A percentile compares a stretch with the other conserved stretches of the same genome.
These are phyloP conservation scores for Penicillium fuscoglaucum DNA, from an alignment of 2,329 filamentous ascomycete genomes.

Conservation along the genomic window DNA sequence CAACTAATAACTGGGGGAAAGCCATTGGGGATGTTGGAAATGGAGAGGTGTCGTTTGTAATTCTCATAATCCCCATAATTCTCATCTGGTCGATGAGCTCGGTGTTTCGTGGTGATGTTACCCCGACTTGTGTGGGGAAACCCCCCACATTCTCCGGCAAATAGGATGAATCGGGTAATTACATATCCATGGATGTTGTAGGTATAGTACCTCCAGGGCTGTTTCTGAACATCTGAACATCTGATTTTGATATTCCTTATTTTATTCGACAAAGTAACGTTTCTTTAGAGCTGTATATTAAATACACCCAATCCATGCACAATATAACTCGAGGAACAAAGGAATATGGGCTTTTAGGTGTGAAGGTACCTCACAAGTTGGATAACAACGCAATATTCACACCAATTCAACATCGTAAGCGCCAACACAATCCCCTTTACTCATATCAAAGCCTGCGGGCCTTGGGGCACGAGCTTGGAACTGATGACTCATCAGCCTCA, in stretches of 20 bases:
- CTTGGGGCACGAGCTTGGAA: too few species aligned
- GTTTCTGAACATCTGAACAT: not conserved
- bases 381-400: too few species aligned
- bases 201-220: too few species aligned
- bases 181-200: not conserved
- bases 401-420: too few species aligned
- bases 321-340: too few species aligned
- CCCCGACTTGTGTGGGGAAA: constrained; percentile 27
- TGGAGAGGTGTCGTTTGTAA: not conserved
- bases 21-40: constrained; percentile 24
- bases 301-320: too few species aligned
- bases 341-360: too few species aligned
- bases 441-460: too few species aligned
- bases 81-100: constrained; percentile 24
- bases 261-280: not conserved
- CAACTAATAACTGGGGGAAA: constrained; percentile 57
- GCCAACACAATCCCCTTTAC: too few species aligned
- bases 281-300: too few species aligned
- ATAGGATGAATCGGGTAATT: not conserved
- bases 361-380: too few species aligned
- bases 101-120: constrained; percentile 35
- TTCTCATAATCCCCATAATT: not conserved
- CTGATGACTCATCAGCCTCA: too few species aligned
- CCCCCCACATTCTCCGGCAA: constrained; percentile 18
- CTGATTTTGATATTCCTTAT: not conserved